These are phyloP conservation scores for Coix lacrymajobi DNA, from an alignment of 176 grass and related monocot species.

Conservation along the genomic window DNA sequence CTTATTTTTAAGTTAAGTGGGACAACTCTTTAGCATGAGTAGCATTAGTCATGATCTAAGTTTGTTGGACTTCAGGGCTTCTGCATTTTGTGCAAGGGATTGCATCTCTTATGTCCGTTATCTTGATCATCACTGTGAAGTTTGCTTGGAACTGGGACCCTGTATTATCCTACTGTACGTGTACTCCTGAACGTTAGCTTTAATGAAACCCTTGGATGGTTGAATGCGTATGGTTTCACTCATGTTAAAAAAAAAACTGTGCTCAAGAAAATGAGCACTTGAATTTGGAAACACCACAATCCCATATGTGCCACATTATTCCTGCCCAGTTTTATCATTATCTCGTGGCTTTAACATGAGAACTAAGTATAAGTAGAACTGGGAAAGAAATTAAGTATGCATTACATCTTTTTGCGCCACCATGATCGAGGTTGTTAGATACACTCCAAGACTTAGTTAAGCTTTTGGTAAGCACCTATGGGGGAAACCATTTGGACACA, in stretches of 20 bases:
- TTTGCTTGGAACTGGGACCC: neutral
- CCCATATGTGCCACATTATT: too few species aligned
- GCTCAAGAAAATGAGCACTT: neutral
- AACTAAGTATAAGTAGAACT: too few species aligned
- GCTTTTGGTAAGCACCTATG: neutral
- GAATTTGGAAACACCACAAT: neutral
- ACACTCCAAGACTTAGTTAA: too few species aligned
- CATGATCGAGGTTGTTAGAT: too few species aligned
- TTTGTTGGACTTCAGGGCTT: too few species aligned
- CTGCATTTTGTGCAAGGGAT: neutral
- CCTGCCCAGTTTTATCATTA: too few species aligned
- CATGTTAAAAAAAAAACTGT: neutral
- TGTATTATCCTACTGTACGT: neutral
- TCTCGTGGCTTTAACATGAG: too few species aligned
- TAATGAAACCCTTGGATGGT: neutral
- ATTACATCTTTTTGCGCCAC: too few species aligned
- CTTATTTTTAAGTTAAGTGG: neutral
- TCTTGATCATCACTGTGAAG: neutral
- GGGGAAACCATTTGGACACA: neutral
- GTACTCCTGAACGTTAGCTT: neutral
- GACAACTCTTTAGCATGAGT: neutral
- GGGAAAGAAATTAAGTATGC: too few species aligned
- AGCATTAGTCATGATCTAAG: neutral
- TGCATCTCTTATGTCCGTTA: neutral
- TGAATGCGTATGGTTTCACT: neutral